A percentile compares a stretch with the other conserved stretches of the same genome.
Evolutionary conservation across 2,329 filamentous ascomycete species (phyloP).

Genomic region (Beauveria pseudobassiana): DNA sequence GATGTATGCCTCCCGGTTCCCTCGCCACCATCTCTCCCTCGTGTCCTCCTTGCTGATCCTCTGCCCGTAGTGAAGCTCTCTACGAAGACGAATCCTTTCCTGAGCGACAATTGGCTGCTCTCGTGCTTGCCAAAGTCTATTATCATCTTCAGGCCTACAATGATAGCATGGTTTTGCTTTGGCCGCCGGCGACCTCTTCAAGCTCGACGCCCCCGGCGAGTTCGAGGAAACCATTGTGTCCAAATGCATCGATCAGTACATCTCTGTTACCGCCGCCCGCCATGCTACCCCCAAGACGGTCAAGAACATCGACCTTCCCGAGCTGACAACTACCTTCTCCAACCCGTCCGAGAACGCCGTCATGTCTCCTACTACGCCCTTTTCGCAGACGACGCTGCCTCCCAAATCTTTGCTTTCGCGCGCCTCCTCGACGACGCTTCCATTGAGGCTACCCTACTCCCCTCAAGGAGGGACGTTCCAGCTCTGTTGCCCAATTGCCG

Average conservation of each 20-base stretch:
- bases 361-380: conserved; percentile 85
- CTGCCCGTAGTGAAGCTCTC: conserved; percentile 68
- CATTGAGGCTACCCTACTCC: conserved; percentile 50
- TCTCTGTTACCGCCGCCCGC: conserved; percentile 58
- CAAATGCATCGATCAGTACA: conserved; percentile 97
- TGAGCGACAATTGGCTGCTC: conserved; percentile 85
- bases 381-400: conserved; percentile 86
- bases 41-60: conserved; percentile 12
- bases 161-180: conserved; percentile 97
- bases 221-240: conserved; percentile 99
- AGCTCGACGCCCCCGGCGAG: conserved; percentile 82
- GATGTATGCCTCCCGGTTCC: conserved; percentile 54
- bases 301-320: conserved; percentile 47
- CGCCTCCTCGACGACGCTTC: conserved; percentile 59
- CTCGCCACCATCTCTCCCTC: not conserved
- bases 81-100: conserved; percentile 96
- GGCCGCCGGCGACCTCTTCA: conserved; percentile 89
- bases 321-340: conserved; percentile 74
- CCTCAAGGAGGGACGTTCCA: conserved; percentile 45
- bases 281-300: conserved; percentile 37
- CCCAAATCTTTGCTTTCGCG: conserved; percentile 94
- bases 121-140: conserved; percentile 96
- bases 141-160: conserved; percentile 98
- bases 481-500: conserved; percentile 56
- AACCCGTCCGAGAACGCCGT: conserved; percentile 61